phyloP scores from a whole-genome alignment of 2,329 filamentous ascomycete species.

The Neonectria magnoliae region DNA sequence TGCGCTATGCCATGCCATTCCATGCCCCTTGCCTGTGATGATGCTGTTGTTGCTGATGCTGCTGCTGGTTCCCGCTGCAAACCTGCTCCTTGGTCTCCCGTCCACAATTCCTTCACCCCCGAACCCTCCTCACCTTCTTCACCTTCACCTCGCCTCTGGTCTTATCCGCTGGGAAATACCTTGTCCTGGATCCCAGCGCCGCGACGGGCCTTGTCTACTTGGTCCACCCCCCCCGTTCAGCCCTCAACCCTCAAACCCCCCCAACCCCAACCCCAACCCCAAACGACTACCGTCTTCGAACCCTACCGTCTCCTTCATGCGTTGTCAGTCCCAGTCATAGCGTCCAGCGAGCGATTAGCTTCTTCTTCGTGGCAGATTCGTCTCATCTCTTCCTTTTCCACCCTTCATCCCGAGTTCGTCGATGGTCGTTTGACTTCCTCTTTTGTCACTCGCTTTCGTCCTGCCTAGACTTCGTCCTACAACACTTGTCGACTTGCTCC shows the following conservation, averaged over 20 bases:
- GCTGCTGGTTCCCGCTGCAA: slow-evolving; percentile 40
- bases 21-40: slow-evolving; percentile 24
- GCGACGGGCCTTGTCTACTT: slow-evolving; percentile 27
- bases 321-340: slow-evolving; percentile 41
- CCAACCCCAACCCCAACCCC: slow-evolving; percentile 39
- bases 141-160: slow-evolving; percentile 15
- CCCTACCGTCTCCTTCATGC: slow-evolving; percentile 42
- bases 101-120: neutral
- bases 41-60: slow-evolving; percentile 40
- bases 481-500: slow-evolving; percentile 24
- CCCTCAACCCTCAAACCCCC: slow-evolving; percentile 36
- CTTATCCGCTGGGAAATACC: slow-evolving; percentile 28
- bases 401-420: slow-evolving; percentile 31
- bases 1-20: neutral
- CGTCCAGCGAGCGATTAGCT: slow-evolving; percentile 34
- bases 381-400: slow-evolving; percentile 42
- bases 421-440: slow-evolving; percentile 27
- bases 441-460: slow-evolving; percentile 30
- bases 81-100: slow-evolving; percentile 28
- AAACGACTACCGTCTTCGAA: slow-evolving; percentile 45
- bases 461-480: slow-evolving; percentile 13
- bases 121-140: slow-evolving; percentile 1
- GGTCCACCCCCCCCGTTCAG: slow-evolving; percentile 38
- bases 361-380: slow-evolving; percentile 41
- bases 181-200: slow-evolving; percentile 29